Conservation (phyloP, 2,329 filamentous ascomycete species). For the Pseudocercospora vitis region DNA sequence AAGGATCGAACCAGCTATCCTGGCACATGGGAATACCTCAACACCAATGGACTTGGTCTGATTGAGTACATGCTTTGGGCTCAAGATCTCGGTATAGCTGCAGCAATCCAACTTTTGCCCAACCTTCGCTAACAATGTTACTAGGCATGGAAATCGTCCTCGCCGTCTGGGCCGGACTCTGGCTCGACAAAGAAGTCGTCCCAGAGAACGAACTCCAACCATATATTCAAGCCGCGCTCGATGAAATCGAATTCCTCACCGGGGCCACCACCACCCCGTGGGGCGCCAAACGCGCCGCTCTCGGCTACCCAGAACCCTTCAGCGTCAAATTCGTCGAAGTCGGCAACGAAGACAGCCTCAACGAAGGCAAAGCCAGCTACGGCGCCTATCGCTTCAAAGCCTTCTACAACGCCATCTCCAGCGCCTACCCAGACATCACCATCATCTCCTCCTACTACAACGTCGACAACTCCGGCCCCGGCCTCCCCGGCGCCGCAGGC, state of each 20-base stretch:
- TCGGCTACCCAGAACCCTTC: constrained; percentile 64
- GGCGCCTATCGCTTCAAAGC: constrained; percentile 57
- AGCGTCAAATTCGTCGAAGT: constrained; percentile 60
- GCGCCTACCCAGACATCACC: constrained; percentile 57
- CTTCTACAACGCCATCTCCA: constrained; percentile 60
- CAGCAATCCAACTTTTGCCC: constrained; percentile 21
- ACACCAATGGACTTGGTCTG: constrained; percentile 62
- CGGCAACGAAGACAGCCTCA: constrained; percentile 67
- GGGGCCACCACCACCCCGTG: constrained; percentile 56
- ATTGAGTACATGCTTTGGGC: constrained; percentile 61
- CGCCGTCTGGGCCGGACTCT: constrained; percentile 59
- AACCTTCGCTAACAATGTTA: neutral
- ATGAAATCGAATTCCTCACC: constrained; percentile 64
- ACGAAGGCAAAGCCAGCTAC: constrained; percentile 41
- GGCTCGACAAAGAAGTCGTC: constrained; percentile 53
- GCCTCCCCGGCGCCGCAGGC: neutral
- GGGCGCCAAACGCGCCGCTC: constrained; percentile 58
- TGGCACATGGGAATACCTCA: constrained; percentile 59
- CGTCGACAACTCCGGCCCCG: constrained; percentile 23
- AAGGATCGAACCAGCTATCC: constrained; percentile 54
- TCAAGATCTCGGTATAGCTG: constrained; percentile 49
- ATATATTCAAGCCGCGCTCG: constrained; percentile 58
- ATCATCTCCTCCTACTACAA: constrained; percentile 52
- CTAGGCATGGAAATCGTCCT: constrained; percentile 53
- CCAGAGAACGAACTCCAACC: constrained; percentile 48